phyloP scores from a whole-genome alignment of 2,329 filamentous ascomycete species.

The Ampelomyces quisqualis region DNA sequence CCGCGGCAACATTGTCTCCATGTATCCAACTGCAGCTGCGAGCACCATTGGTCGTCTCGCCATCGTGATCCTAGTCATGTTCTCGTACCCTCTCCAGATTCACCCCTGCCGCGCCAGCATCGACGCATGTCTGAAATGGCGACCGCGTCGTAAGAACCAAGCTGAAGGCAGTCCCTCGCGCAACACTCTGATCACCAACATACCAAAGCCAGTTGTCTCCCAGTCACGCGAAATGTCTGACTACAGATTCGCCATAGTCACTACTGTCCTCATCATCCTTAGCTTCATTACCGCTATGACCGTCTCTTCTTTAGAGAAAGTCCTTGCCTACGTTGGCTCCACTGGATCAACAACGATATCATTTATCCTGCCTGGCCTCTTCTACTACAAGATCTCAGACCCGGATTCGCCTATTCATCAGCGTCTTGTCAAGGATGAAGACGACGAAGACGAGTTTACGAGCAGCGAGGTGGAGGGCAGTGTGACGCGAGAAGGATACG shows the following conservation, averaged over 20 bases:
- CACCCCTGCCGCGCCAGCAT: conserved; percentile 95
- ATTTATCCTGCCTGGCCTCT: conserved; percentile 92
- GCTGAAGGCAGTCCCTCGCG: conserved; percentile 45
- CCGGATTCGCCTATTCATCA: conserved; percentile 87
- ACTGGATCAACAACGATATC: conserved; percentile 95
- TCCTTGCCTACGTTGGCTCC: conserved; percentile 91
- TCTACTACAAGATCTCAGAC: conserved; percentile 97
- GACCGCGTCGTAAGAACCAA: conserved; percentile 55
- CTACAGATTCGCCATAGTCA: conserved; percentile 83
- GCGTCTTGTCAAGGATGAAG: conserved; percentile 84
- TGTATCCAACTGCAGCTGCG: conserved; percentile 67
- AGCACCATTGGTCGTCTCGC: conserved; percentile 93
- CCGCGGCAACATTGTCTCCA: conserved; percentile 84
- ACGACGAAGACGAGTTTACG: conserved; percentile 69
- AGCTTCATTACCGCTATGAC: conserved; percentile 89
- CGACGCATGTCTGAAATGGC: conserved; percentile 92
- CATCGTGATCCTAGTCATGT: conserved; percentile 93
- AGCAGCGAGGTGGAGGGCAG: conserved; percentile 55
- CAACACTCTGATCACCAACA: conserved; percentile 48
- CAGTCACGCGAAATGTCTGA: conserved; percentile 69
- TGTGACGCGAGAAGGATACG: conserved; percentile 47
- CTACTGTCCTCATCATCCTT: conserved; percentile 78
- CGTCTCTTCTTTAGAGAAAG: conserved; percentile 83
- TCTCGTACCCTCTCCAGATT: conserved; percentile 92
- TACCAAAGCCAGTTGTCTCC: conserved; percentile 14